Conservation (phyloP, 495 filamentous ascomycete genomes). For the Stereocaulon alpinum region DNA sequence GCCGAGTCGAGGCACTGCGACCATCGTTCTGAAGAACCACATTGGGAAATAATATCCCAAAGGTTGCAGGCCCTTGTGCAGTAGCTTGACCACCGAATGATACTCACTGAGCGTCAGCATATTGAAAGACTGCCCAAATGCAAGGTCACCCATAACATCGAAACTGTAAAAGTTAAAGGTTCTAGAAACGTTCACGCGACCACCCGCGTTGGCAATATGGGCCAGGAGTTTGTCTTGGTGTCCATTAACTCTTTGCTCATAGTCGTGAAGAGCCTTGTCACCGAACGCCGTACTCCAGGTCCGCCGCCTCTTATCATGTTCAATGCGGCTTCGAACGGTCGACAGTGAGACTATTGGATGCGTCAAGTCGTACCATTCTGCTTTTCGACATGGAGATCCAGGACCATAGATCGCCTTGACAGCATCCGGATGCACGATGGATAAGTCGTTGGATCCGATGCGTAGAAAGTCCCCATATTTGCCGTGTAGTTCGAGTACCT, state of each 20-base stretch:
- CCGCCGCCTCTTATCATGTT: conserved; percentile 30
- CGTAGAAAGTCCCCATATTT: conserved; percentile 35
- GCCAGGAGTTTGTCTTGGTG: conserved; percentile 26
- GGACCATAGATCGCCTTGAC: conserved; percentile 22
- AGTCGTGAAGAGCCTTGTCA: conserved; percentile 11
- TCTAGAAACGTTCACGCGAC: conserved; percentile 16
- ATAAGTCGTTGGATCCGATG: conserved; percentile 27
- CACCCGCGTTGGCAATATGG: too few species aligned
- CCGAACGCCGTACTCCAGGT: conserved; percentile 25
- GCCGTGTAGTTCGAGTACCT: conserved; percentile 13
- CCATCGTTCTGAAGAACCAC: too few species aligned
- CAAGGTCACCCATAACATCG: conserved; percentile 39
- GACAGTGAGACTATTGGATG: conserved; percentile 22
- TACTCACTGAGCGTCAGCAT: conserved; percentile 27
- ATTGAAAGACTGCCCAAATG: conserved; percentile 37
- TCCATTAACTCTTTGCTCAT: conserved; percentile 17
- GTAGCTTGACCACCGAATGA: conserved; percentile 14
- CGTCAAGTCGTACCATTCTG: conserved; percentile 26
- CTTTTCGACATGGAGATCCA: conserved; percentile 26
- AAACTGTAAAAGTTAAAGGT: conserved; percentile 34
- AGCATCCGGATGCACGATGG: conserved; percentile 29
- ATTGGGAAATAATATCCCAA: too few species aligned
- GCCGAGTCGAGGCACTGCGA: too few species aligned
- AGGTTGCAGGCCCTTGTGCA: conserved; percentile 24
- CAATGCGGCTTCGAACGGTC: conserved; percentile 22